A percentile compares a stretch with the other conserved stretches of the same genome.
Evolutionary conservation across 345 rosid genomes (phyloP).

Genomic region (Brassica nigra): DNA sequence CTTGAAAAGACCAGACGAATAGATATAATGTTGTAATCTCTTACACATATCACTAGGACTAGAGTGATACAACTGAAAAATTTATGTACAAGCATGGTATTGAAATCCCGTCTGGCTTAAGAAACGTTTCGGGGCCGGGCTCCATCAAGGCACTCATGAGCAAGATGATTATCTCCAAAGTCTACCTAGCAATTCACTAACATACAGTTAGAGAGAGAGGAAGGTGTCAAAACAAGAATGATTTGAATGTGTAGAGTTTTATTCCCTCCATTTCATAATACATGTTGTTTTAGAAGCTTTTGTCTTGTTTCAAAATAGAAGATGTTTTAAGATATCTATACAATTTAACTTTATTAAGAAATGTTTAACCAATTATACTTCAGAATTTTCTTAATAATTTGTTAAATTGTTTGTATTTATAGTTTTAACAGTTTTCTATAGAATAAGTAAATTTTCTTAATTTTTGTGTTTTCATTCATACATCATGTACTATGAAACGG

Average conservation of each 20-base stretch:
- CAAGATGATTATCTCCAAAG: neutral
- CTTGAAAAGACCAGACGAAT: neutral
- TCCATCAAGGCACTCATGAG: neutral
- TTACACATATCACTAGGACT: neutral
- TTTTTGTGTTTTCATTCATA: too few relatives aligned
- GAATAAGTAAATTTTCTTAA: too few relatives aligned
- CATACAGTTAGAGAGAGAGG: neutral
- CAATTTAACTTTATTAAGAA: too few relatives aligned
- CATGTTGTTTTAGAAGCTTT: too few relatives aligned
- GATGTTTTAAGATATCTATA: too few relatives aligned
- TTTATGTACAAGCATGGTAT: neutral
- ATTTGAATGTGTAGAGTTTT: neutral
- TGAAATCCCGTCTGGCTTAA: neutral
- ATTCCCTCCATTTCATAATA: neutral
- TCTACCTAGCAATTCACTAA: neutral
- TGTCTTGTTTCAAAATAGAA: too few relatives aligned
- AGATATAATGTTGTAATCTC: neutral
- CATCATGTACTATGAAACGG: too few relatives aligned
- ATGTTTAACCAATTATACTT: too few relatives aligned
- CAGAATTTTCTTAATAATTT: too few relatives aligned
- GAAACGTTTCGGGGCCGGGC: neutral
- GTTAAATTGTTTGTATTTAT: too few relatives aligned
- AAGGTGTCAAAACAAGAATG: neutral
- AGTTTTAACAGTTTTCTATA: too few relatives aligned
- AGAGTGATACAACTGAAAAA: neutral